Conservation (phyloP, 306 rosid species). For the Cicer chorassanicum region DNA sequence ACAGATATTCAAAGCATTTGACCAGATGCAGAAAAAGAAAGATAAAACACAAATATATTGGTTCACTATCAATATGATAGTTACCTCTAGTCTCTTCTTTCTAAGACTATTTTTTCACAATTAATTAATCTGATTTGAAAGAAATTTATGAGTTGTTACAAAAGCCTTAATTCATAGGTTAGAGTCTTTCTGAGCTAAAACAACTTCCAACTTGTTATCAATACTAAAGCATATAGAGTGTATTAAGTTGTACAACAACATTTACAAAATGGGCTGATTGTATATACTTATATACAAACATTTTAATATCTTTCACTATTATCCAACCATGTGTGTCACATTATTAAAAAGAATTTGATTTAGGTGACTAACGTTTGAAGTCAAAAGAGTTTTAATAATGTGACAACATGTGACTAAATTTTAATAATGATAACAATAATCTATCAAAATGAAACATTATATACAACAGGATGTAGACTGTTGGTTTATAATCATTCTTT, state of each 20-base stretch:
- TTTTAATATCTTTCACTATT: constrained; percentile 23
- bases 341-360: constrained; percentile 18
- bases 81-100: too few relatives aligned
- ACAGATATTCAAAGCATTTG: too few relatives aligned
- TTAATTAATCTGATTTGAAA: too few relatives aligned
- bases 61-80: too few relatives aligned
- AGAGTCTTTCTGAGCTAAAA: constrained; percentile 6
- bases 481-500: constrained; percentile 58
- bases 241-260: constrained; percentile 20
- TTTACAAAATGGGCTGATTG: constrained; percentile 1
- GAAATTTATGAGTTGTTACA: too few relatives aligned
- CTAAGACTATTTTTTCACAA: too few relatives aligned
- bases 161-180: background rate
- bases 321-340: constrained; percentile 7
- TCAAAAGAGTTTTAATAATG: constrained; percentile 38
- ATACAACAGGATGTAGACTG: constrained; percentile 5
- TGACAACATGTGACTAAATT: background rate
- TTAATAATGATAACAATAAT: constrained; percentile 7
- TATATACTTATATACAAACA: constrained; percentile 4
- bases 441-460: background rate
- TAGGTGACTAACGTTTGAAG: background rate
- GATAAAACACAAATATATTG: too few relatives aligned
- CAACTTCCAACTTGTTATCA: constrained; percentile 1
- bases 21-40: too few relatives aligned
- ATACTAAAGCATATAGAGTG: constrained; percentile 1